phyloP scores from a whole-genome alignment of 225 moss, liverwort and hornwort species.

The Marchantia paleacea region DNA sequence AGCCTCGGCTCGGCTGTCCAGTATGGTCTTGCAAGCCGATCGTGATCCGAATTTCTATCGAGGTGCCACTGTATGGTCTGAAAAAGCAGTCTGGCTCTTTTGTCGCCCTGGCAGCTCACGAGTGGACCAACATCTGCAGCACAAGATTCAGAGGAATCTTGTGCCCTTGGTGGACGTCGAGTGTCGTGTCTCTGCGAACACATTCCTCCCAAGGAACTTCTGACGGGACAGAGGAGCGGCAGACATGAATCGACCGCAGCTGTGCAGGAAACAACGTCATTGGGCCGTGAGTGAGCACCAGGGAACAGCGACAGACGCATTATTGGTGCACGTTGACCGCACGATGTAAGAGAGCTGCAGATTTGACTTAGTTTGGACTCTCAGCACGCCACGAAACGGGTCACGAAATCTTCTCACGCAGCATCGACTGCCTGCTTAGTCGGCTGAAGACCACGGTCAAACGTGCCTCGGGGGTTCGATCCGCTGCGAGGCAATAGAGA shows the following conservation, averaged over 20 bases:
- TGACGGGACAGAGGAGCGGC: neutral
- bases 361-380: slow-evolving; percentile 5
- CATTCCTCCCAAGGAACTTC: neutral
- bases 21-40: neutral
- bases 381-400: neutral
- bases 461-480: neutral
- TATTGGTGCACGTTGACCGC: neutral
- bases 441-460: neutral
- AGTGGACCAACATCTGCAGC: too few species aligned
- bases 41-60: neutral
- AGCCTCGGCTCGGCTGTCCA: neutral
- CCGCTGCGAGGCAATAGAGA: neutral
- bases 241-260: too few species aligned
- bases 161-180: neutral
- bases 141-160: neutral
- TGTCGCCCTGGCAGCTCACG: neutral
- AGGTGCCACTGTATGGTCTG: neutral
- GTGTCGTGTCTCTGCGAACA: neutral
- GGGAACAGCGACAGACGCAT: neutral
- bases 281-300: neutral
- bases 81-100: neutral
- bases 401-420: neutral
- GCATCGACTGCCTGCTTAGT: neutral
- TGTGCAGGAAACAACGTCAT: too few species aligned
- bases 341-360: slow-evolving; percentile 8